Base-by-base conservation (phyloP, 108 stramenopile genomes). In the Aurantiochytrium sp. region DNA sequence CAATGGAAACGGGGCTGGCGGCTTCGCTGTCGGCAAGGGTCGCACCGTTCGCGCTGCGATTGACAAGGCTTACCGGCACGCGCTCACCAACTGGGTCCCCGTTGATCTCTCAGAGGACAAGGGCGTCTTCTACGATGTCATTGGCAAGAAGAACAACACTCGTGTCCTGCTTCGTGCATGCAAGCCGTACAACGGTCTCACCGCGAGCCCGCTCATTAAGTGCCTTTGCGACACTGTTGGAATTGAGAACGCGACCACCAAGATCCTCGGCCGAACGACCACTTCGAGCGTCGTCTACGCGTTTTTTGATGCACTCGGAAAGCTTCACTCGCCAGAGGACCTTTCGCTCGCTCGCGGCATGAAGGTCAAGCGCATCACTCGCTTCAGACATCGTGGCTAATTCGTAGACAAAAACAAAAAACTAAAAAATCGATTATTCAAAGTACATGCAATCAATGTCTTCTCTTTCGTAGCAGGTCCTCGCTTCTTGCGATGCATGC, bases 1-100 rank as follows among this genome's bases (percentile, higher is more conserved):
- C 12, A 99, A 99, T 89, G 89, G 93, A 5, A 95, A 96, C 58
- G 98, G 98, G 21, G 96, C 96, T 89, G 98, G 95, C 12, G 98
- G 98, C 19, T 98, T 97, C 92, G 98, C 97, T 42, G 90, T 97
- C 21, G 98, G 97, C 42, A 98, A 99, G 90, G 96, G 96, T 42
- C 89, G 92, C 72, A 95, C 93, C 21, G 95, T 97, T 29, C 91
- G 94, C 45, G 96, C 95, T 45, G 97, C 98, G 42, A 92, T 96
- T 5, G 90, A 91, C 35, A 91, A 95, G 45, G 97, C 97, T 8
- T 91, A 88, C 89, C 93, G 95, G 47, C 92, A 93, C 91, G 95
- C 95, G 88, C 92, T 93, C 53, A 95, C 94, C 57, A 97, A 97
- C 91, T 95, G 97, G 69, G 95, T 96, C 93, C 96, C 96, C 93